These are phyloP conservation scores for Saccharomycopsis malanga DNA, from an alignment of 805 yeast genomes.

Conservation along the genomic window DNA sequence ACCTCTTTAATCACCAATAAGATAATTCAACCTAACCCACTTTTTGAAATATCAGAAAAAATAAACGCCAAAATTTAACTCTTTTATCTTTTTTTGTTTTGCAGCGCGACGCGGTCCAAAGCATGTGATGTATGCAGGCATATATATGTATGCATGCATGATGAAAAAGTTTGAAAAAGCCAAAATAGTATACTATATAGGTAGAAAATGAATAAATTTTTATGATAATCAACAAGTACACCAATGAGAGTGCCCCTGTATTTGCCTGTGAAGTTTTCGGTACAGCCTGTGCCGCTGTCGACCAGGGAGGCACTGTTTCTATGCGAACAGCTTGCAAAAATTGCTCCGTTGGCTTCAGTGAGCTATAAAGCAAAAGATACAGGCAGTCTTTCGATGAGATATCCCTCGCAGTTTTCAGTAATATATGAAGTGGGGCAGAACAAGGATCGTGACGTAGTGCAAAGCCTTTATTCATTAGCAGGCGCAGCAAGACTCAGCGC, in stretches of 20 bases:
- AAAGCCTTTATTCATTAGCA: neutral
- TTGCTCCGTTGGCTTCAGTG: slow-evolving; percentile 2
- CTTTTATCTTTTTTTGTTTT: no score
- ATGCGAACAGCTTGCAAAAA: neutral
- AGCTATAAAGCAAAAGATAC: neutral
- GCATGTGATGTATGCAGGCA: no score
- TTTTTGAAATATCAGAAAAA: no score
- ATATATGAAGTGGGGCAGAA: neutral
- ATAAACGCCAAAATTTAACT: no score
- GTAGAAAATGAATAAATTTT: no score
- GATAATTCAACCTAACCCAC: no score
- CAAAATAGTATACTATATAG: no score
- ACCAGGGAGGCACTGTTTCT: slow-evolving; percentile 1
- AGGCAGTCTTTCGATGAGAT: slow-evolving; percentile 6
- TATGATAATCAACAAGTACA: neutral
- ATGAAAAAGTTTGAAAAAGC: no score
- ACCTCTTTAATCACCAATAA: neutral
- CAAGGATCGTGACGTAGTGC: neutral
- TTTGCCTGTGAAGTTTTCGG: neutral
- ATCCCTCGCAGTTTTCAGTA: slow-evolving; percentile 3
- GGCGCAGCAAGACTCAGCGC: slow-evolving; percentile 4
- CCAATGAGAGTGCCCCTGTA: neutral
- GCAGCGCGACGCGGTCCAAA: no score
- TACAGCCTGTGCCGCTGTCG: slow-evolving; percentile 1
- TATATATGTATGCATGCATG: no score